These are phyloP conservation scores for Cyberlindnera mississippiensis DNA, from an alignment of 805 yeast genomes.

Conservation along the genomic window DNA sequence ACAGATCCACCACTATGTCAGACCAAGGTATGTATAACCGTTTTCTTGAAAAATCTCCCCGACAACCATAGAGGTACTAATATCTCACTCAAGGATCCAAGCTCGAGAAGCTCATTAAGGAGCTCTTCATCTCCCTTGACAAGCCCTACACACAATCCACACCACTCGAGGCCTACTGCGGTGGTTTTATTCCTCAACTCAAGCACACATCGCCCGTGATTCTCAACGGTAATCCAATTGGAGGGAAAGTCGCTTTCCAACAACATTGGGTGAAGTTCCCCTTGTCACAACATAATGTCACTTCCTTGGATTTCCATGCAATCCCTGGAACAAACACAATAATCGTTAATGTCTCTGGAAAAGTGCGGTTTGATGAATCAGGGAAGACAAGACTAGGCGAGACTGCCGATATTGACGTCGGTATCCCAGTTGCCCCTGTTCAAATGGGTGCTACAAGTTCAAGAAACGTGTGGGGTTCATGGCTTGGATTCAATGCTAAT, in stretches of 20 bases:
- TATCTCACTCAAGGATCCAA: constrained; percentile 8
- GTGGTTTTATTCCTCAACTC: constrained; percentile 40
- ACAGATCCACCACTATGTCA: constrained; percentile 1
- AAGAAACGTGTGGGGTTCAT: constrained; percentile 50
- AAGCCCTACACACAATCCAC: constrained; percentile 14
- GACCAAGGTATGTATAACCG: constrained; percentile 16
- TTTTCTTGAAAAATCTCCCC: no score
- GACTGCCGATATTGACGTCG: constrained; percentile 45
- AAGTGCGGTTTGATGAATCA: constrained; percentile 72
- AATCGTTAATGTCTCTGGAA: constrained; percentile 48
- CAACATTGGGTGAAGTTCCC: constrained; percentile 57
- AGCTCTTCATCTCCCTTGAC: constrained; percentile 25
- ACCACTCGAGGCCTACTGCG: constrained; percentile 20
- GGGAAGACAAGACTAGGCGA: constrained; percentile 67
- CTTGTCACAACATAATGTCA: constrained; percentile 55
- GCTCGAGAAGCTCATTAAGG: constrained; percentile 24
- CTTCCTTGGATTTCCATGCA: constrained; percentile 62
- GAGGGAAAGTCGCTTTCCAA: constrained; percentile 49
- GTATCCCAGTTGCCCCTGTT: constrained; percentile 5
- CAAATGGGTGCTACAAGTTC: background rate
- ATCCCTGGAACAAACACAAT: constrained; percentile 60
- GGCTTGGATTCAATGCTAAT: constrained; percentile 63
- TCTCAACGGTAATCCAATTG: constrained; percentile 55
- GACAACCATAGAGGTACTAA: background rate
- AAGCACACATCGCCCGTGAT: constrained; percentile 50